These are phyloP conservation scores for Pleodorina starrii DNA, from an alignment of 139 green algal genomes.

Conservation along the genomic window DNA sequence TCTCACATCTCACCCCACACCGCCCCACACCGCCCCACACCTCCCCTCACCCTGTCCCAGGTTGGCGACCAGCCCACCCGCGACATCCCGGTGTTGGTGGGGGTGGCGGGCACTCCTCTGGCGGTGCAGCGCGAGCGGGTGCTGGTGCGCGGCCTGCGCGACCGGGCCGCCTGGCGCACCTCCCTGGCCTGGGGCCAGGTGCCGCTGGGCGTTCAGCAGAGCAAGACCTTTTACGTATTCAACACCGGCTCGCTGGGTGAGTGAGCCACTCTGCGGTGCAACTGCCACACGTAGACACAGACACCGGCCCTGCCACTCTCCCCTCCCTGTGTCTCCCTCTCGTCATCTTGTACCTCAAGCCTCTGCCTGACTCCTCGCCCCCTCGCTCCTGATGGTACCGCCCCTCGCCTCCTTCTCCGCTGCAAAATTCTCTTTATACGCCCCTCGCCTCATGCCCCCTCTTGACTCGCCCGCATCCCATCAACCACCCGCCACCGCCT, in stretches of 20 bases:
- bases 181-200: constrained; percentile 56
- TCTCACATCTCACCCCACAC: neutral
- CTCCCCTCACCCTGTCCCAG: constrained; percentile 20
- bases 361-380: too few species aligned
- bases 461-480: too few species aligned
- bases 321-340: too few species aligned
- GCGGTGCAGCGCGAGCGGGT: constrained; percentile 65
- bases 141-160: constrained; percentile 55
- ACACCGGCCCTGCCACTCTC: too few species aligned
- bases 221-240: constrained; percentile 67
- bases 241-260: constrained; percentile 65
- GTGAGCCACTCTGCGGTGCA: too few species aligned
- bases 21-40: neutral
- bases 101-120: constrained; percentile 71
- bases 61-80: constrained; percentile 61
- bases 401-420: too few species aligned
- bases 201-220: constrained; percentile 42
- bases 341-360: too few species aligned
- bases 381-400: too few species aligned
- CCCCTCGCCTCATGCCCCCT: too few species aligned
- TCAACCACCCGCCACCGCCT: too few species aligned
- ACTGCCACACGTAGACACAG: too few species aligned
- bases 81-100: constrained; percentile 68
- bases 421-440: too few species aligned
- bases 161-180: constrained; percentile 40